Percentiles rank a stretch among this genome's conserved stretches.
Conservation (phyloP, 176 grass and related monocot genomes). For the Miscanthus lutarioriparius region DNA sequence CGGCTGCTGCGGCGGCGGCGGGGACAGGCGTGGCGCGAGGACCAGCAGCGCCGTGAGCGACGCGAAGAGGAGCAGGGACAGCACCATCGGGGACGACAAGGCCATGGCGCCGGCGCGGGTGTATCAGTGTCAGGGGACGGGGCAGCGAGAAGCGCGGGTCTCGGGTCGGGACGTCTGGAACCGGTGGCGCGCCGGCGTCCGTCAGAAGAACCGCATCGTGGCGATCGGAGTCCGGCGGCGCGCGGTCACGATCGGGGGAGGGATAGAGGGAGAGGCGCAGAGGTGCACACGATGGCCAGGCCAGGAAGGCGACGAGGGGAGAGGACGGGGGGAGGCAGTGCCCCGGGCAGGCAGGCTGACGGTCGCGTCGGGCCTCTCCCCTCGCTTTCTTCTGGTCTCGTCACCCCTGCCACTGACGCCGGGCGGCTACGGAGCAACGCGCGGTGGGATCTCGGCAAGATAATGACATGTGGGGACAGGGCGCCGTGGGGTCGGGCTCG, state of each 20-base stretch:
- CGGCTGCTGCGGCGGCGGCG: slow-evolving; percentile 20
- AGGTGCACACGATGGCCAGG: not conserved
- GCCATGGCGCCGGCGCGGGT: slow-evolving; percentile 3
- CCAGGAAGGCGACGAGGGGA: not conserved
- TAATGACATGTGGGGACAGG: not conserved
- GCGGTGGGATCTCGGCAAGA: rapidly evolving
- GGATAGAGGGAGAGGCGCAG: not conserved
- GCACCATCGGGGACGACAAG: slow-evolving; percentile 37
- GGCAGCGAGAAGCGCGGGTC: not conserved
- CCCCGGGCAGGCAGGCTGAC: not conserved
- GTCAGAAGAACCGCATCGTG: not conserved
- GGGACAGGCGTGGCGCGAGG: slow-evolving; percentile 32
- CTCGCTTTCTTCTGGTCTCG: slow-evolving; percentile 12
- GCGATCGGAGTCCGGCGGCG: not conserved
- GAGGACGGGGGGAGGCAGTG: not conserved
- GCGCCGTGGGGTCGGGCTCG: rapidly evolving
- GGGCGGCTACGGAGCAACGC: not conserved
- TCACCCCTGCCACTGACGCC: not conserved
- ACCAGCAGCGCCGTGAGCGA: slow-evolving; percentile 50
- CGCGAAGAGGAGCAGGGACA: slow-evolving; percentile 49
- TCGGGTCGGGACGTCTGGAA: not conserved
- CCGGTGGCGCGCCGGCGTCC: not conserved
- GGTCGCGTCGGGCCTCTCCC: not conserved
- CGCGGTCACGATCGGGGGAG: not conserved
- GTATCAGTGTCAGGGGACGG: not conserved